phyloP scores from a whole-genome alignment of 331 rosid species.

The Dryas integrifolia region DNA sequence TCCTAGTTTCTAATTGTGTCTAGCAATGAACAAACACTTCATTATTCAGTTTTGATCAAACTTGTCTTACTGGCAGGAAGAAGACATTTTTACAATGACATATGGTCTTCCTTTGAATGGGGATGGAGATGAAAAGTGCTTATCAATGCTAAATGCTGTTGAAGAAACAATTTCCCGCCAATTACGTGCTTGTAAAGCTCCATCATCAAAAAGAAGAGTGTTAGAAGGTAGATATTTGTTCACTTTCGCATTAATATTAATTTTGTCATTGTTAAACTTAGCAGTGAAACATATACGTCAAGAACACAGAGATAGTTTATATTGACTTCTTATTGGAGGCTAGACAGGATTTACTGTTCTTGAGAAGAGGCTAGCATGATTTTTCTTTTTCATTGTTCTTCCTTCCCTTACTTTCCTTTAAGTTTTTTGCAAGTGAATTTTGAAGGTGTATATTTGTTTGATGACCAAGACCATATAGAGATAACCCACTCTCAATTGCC shows the following conservation, averaged over 20 bases:
- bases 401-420: no score
- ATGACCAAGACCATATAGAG: no score
- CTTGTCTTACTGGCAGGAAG: constrained; percentile 60
- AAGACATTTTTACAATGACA: constrained; percentile 85
- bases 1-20: constrained; percentile 9
- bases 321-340: no score
- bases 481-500: no score
- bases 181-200: constrained; percentile 82
- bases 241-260: background rate
- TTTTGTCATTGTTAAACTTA: background rate
- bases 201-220: constrained; percentile 57
- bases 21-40: constrained; percentile 20
- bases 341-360: no score
- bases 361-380: no score
- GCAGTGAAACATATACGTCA: constrained; percentile 14
- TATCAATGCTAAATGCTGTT: constrained; percentile 76
- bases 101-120: constrained; percentile 87
- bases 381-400: no score
- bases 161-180: constrained; percentile 91
- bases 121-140: constrained; percentile 85
- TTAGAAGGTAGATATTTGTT: constrained; percentile 48
- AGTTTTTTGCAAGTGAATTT: no score
- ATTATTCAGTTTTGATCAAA: constrained; percentile 15
- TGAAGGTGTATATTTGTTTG: no score
- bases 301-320: background rate